A percentile compares a stretch with the other conserved stretches of the same genome.
These are phyloP conservation scores for Podaxis pistillaris DNA, from an alignment of 768 basidiomycete genomes.

Conservation along the genomic window DNA sequence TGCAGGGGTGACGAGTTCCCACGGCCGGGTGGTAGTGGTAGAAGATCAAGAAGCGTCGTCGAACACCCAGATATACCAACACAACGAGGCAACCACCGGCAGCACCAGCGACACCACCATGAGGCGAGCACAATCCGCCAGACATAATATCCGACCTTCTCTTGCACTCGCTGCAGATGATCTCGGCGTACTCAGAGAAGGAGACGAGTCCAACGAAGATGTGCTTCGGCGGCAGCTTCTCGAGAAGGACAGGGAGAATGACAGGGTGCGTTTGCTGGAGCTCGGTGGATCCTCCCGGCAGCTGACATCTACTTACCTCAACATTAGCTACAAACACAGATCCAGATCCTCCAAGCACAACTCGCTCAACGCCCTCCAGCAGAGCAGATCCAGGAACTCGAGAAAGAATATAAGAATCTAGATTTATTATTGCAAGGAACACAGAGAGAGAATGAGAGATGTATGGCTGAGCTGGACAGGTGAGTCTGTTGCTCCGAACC, in stretches of 20 bases:
- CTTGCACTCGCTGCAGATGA: slow-evolving; percentile 53
- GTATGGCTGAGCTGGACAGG: slow-evolving; percentile 81
- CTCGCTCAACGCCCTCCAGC: slow-evolving; percentile 67
- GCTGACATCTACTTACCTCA: not conserved
- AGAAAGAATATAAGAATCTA: slow-evolving; percentile 73
- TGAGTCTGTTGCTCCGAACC: slow-evolving; percentile 24
- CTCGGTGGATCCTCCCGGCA: not conserved
- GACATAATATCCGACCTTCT: slow-evolving; percentile 54
- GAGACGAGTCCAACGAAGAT: slow-evolving; percentile 59
- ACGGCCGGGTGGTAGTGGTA: too few species aligned
- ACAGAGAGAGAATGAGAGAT: slow-evolving; percentile 81
- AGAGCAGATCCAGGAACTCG: slow-evolving; percentile 61
- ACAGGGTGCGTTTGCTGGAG: slow-evolving; percentile 44
- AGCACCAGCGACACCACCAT: slow-evolving; percentile 26
- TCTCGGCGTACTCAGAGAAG: slow-evolving; percentile 57
- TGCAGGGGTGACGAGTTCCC: too few species aligned
- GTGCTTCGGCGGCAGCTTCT: slow-evolving; percentile 59
- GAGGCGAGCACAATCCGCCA: slow-evolving; percentile 66
- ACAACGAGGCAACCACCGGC: not conserved
- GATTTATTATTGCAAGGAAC: slow-evolving; percentile 78
- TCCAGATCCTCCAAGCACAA: slow-evolving; percentile 62
- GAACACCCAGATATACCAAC: not conserved
- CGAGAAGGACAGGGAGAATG: slow-evolving; percentile 69
- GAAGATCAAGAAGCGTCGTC: too few species aligned
- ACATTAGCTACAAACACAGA: slow-evolving; percentile 56